Percentiles rank a stretch among this genome's conserved stretches.
These are phyloP conservation scores for Penicillium sumatraense DNA, from an alignment of 2,329 filamentous ascomycete species.

Conservation along the genomic window DNA sequence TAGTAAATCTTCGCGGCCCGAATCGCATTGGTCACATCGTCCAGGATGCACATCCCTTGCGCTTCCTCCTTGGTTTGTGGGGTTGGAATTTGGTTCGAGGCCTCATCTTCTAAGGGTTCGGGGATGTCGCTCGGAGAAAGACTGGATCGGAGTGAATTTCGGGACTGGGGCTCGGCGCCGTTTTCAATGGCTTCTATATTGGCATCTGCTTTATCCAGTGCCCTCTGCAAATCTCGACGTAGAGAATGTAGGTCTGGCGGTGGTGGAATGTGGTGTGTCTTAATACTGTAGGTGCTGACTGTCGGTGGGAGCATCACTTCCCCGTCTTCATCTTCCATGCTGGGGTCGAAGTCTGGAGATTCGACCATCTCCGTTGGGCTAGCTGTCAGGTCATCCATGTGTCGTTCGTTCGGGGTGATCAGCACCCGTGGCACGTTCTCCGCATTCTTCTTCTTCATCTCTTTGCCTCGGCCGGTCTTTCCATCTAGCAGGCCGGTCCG, in stretches of 20 bases:
- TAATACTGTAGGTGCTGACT: constrained; percentile 90
- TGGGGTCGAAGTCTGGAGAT: constrained; percentile 53
- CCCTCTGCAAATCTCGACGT: constrained; percentile 69
- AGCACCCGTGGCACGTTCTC: constrained; percentile 47
- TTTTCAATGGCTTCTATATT: constrained; percentile 60
- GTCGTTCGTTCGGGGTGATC: constrained; percentile 44
- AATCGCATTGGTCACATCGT: constrained; percentile 93
- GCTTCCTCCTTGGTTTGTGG: constrained; percentile 79
- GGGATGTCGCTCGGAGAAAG: constrained; percentile 35
- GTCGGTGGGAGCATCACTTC: constrained; percentile 91
- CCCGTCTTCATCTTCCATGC: constrained; percentile 58
- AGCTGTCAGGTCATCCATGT: constrained; percentile 51
- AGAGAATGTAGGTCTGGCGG: constrained; percentile 83
- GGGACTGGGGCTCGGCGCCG: constrained; percentile 34
- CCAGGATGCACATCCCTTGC: constrained; percentile 88
- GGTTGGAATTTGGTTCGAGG: constrained; percentile 22
- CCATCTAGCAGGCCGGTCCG: constrained; percentile 90
- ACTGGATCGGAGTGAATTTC: constrained; percentile 35
- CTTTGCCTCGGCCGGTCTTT: constrained; percentile 84
- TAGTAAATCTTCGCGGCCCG: constrained; percentile 96
- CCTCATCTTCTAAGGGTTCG: constrained; percentile 50
- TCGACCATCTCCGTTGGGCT: constrained; percentile 54
- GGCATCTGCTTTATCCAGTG: constrained; percentile 71
- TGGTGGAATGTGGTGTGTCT: constrained; percentile 78
- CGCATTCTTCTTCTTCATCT: constrained; percentile 60